Evolutionary conservation across 495 filamentous ascomycete genomes (phyloP), one percentile per base, ranked within the genome.

Genomic region (Eremomyces bilateralis): DNA sequence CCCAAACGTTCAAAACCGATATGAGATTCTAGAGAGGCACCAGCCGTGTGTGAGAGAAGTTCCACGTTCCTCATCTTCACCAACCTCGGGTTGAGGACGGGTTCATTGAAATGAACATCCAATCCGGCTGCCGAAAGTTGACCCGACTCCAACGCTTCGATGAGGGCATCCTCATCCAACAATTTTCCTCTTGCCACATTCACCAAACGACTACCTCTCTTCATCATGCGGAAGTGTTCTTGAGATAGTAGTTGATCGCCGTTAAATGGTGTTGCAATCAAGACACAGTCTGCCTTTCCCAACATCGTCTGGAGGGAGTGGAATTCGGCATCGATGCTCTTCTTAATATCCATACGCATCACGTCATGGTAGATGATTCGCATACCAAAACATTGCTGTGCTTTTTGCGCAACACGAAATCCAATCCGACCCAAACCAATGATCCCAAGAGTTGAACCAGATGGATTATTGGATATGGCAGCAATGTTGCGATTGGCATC

Each of bases 161-260:
- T 59, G 13, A 83, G 50, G 17, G 74, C 76, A 16, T 65, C 64
- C 50, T 81, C 74, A 44, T 81, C 73, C 1, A 81, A 64, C 2
- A 81, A 56, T 24, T 59, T 65, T 3, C 76, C 74, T 19, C 76
- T 60, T n/a, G 76, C 75, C 29, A 80, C 69, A 41, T 81, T 80
- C 21, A 81, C 67, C 22, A 84, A 61, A 3, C 74, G 54, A 2
- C 63, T 52, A 1, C 74, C 76, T 1, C 35, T 46, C 44, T 66
- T 69, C 41, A 76, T 59, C 34, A 53, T 54, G 6, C 45, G 34
- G 15, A 83, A 47, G n/a, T 56, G 46, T 5, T 59, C 53, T 3
- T 51, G 37, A 11, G 60, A 60, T 21, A 83, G 55, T 22, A 83
- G 37, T 10, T 62, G 64, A 20, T 53, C 46, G 0, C 73, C 75